Evolutionary conservation across 176 grass and related monocot genomes (phyloP).

Genomic region (Tillandsia fasciculata): DNA sequence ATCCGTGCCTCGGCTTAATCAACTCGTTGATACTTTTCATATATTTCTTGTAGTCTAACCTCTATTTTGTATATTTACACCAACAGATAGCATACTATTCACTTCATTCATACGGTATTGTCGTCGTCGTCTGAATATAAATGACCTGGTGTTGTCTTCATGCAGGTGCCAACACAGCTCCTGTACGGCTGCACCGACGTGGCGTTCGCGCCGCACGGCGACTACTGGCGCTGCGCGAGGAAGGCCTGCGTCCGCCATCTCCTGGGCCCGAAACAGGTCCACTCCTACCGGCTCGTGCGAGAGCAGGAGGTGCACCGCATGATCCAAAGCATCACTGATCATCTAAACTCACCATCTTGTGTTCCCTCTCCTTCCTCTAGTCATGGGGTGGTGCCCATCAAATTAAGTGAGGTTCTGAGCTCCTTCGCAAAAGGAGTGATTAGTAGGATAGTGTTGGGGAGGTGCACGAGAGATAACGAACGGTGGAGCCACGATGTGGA

Average conservation of each 20-base stretch:
- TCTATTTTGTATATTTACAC: no score
- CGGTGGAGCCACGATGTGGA: not conserved
- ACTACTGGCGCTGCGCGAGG: conserved; percentile 41
- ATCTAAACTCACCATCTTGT: not conserved
- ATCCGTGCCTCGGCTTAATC: no score
- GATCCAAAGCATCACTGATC: not conserved
- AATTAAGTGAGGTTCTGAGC: conserved; percentile 1
- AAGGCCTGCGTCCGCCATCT: conserved; percentile 35
- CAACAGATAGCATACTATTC: no score
- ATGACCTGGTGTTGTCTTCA: no score
- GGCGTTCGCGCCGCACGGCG: conserved; percentile 44
- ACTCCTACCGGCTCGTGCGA: conserved; percentile 9
- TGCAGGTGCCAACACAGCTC: conserved; percentile 3
- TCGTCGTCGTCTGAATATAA: no score
- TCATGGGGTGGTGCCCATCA: not conserved
- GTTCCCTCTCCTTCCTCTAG: no score
- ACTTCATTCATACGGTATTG: no score
- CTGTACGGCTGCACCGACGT: conserved; percentile 28
- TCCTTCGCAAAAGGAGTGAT: not conserved
- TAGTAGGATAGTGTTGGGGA: not conserved
- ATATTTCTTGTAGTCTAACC: no score
- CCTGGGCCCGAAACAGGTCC: conserved; percentile 30
- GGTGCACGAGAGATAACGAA: not conserved
- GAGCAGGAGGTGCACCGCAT: conserved; percentile 27
- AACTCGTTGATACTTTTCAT: no score